A percentile compares a stretch with the other conserved stretches of the same genome.
Evolutionary conservation across 352 stramenopile species (phyloP).

Genomic region (Chrysophaeum taylorii): DNA sequence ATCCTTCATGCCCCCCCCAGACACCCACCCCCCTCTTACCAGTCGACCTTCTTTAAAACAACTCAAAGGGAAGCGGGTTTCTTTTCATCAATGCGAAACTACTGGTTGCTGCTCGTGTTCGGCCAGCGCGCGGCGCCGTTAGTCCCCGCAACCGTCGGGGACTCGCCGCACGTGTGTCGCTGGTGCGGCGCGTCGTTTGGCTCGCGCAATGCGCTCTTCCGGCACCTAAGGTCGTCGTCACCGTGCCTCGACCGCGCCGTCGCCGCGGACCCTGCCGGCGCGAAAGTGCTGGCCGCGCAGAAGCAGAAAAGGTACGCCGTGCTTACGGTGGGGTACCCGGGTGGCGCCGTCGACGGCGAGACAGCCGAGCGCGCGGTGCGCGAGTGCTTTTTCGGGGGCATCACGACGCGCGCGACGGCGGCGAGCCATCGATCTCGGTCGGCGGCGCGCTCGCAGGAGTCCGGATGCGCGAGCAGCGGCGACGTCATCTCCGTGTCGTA

Average conservation of each 20-base stretch:
- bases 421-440: not conserved
- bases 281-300: not conserved
- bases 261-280: not conserved
- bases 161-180: not conserved
- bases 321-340: not conserved
- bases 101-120: too few relatives aligned
- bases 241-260: not conserved
- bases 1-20: too few relatives aligned
- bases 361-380: not conserved
- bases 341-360: not conserved
- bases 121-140: too few relatives aligned
- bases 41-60: too few relatives aligned
- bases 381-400: not conserved
- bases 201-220: not conserved
- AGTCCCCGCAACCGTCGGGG: too few relatives aligned
- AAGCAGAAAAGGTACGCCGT: not conserved
- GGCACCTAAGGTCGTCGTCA: not conserved
- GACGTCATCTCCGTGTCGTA: not conserved
- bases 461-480: not conserved
- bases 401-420: not conserved
- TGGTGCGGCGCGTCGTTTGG: not conserved
- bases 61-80: too few relatives aligned
- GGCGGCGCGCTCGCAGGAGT: not conserved
- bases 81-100: too few relatives aligned
- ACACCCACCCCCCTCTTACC: too few relatives aligned